phyloP scores from a whole-genome alignment of 306 rosid genomes.

The Rosa persica region DNA sequence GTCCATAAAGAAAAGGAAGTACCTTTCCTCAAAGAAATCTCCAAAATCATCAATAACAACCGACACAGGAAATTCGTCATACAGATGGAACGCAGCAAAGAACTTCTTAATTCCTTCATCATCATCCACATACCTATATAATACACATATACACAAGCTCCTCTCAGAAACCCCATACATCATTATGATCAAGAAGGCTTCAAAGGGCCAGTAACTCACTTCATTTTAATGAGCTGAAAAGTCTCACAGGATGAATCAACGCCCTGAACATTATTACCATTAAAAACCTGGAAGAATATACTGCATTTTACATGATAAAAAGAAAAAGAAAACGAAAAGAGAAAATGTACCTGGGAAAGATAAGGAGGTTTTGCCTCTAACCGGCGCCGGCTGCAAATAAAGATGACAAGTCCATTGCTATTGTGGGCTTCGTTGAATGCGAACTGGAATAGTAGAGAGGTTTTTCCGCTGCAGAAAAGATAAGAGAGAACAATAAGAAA shows the following conservation, averaged over 20 bases:
- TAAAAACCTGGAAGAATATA: not conserved
- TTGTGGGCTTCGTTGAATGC: conserved; percentile 55
- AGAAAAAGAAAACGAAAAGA: not conserved
- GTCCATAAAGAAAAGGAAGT: not conserved
- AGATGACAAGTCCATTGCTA: conserved; percentile 43
- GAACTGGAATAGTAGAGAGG: conserved; percentile 78
- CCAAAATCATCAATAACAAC: conserved; percentile 82
- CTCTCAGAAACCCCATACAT: not conserved
- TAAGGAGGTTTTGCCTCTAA: conserved; percentile 76
- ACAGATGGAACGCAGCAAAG: conserved; percentile 87
- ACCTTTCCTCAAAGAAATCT: conserved; percentile 73
- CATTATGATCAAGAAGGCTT: not conserved
- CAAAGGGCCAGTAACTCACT: conserved; percentile 40
- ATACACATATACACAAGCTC: not conserved
- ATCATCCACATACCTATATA: conserved; percentile 63
- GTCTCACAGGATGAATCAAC: conserved; percentile 58
- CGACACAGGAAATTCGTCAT: conserved; percentile 57
- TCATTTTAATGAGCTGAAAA: conserved; percentile 70
- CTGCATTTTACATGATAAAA: not conserved
- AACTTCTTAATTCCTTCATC: conserved; percentile 75
- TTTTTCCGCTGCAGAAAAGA: conserved; percentile 57
- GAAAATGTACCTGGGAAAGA: conserved; percentile 67
- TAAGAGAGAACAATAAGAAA: not conserved
- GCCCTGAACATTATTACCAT: conserved; percentile 43
- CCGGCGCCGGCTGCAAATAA: conserved; percentile 59